These are phyloP conservation scores for Gillenia trifoliata DNA, from an alignment of 306 rosid genomes.

Conservation along the genomic window DNA sequence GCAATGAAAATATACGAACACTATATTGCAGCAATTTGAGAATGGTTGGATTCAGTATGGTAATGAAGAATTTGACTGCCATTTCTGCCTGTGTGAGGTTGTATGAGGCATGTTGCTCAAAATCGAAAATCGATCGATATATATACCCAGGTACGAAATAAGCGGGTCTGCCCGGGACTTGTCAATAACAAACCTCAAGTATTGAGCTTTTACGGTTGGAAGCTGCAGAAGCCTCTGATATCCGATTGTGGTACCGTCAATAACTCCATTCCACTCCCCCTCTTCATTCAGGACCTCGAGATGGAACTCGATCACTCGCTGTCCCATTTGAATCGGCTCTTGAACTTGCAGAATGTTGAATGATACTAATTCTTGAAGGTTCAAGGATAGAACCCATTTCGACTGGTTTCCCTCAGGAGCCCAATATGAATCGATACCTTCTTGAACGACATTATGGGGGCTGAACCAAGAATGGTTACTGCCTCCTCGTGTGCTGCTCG, in stretches of 20 bases:
- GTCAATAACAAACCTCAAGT: constrained; percentile 63
- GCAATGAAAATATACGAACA: neutral
- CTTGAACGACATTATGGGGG: constrained; percentile 57
- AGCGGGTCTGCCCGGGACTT: constrained; percentile 73
- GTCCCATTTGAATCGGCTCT: constrained; percentile 96
- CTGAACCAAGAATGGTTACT: constrained; percentile 36
- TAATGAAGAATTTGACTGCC: constrained; percentile 38
- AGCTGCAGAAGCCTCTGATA: constrained; percentile 63
- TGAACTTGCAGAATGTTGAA: constrained; percentile 76
- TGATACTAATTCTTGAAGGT: constrained; percentile 50
- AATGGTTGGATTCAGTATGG: constrained; percentile 21
- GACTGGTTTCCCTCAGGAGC: constrained; percentile 62
- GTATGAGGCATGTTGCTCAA: constrained; percentile 22
- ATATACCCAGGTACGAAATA: constrained; percentile 58
- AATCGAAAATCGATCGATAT: constrained; percentile 50
- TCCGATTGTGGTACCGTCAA: constrained; percentile 73
- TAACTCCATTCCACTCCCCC: constrained; percentile 54
- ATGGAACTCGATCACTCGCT: constrained; percentile 68
- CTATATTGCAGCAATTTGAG: constrained; percentile 39
- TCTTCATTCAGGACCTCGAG: constrained; percentile 44
- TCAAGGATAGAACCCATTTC: constrained; percentile 48
- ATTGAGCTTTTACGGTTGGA: constrained; percentile 46
- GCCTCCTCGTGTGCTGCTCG: constrained; percentile 73
- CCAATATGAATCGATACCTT: constrained; percentile 74
- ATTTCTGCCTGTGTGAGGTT: constrained; percentile 28